phyloP scores from a whole-genome alignment of 495 filamentous ascomycete species.

The Aspergillus sclerotioniger region DNA sequence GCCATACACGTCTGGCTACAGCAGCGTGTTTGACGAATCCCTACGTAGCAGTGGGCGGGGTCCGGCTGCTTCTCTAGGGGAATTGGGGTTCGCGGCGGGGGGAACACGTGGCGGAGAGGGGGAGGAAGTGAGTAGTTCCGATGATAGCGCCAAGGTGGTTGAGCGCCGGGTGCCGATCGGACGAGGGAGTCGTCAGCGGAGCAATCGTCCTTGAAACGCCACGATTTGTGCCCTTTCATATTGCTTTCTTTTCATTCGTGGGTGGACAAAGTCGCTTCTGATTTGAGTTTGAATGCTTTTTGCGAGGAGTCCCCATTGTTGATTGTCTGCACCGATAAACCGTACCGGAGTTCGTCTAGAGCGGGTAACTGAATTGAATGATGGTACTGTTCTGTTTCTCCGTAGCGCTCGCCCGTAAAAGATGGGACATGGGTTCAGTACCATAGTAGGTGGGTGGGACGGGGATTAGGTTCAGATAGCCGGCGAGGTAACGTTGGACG shows the following conservation, averaged over 20 bases:
- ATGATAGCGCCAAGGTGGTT: constrained; percentile 31
- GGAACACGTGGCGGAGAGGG: constrained; percentile 14
- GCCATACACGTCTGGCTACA: constrained; percentile 22
- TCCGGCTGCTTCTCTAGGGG: constrained; percentile 15
- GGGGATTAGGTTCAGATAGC: too few relatives aligned
- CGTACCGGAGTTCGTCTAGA: constrained; percentile 24
- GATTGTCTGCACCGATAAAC: constrained; percentile 11
- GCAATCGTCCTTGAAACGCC: constrained; percentile 20
- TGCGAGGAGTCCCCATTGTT: constrained; percentile 6
- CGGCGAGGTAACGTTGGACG: too few relatives aligned
- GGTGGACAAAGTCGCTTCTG: constrained; percentile 2
- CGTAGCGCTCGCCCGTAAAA: neutral
- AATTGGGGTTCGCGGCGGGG: constrained; percentile 22
- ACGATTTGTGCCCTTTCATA: constrained; percentile 13
- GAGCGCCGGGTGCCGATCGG: constrained; percentile 27
- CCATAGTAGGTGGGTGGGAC: too few relatives aligned
- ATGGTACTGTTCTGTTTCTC: neutral
- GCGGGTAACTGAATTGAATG: neutral
- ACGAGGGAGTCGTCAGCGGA: constrained; percentile 25
- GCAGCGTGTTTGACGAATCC: constrained; percentile 20
- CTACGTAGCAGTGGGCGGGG: constrained; percentile 18
- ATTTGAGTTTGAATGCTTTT: constrained; percentile 10
- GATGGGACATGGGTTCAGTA: neutral
- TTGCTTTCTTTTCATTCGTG: constrained; percentile 4
- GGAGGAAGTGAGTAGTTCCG: constrained; percentile 16